These are phyloP conservation scores for Apiospora marii DNA, from an alignment of 2,329 filamentous ascomycete genomes.

Conservation along the genomic window DNA sequence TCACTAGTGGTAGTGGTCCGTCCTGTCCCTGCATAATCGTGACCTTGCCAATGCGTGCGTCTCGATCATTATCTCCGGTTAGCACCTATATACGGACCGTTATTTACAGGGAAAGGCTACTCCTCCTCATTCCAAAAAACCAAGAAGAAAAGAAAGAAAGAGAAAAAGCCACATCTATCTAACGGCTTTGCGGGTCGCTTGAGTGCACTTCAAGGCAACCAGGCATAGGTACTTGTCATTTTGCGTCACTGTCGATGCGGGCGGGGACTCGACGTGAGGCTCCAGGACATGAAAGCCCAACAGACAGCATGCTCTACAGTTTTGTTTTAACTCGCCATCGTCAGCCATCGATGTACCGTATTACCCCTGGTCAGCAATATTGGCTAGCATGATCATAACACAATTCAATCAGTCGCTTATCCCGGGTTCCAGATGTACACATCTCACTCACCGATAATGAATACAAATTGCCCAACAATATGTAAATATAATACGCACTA, in stretches of 20 bases:
- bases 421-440: neutral
- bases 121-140: neutral
- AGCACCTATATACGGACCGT: neutral
- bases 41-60: neutral
- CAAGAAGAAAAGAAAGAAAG: too few species aligned
- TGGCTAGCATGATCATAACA: neutral
- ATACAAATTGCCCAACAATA: neutral
- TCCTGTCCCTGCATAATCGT: constrained; percentile 9
- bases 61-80: constrained; percentile 10
- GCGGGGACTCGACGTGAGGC: constrained; percentile 1
- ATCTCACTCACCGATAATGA: constrained; percentile 1
- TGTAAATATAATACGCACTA: neutral
- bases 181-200: constrained; percentile 10
- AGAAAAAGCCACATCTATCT: neutral
- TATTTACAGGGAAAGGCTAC: neutral
- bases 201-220: neutral
- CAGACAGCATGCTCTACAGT: neutral
- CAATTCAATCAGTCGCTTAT: neutral
- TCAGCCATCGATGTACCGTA: neutral
- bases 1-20: neutral
- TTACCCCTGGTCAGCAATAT: neutral
- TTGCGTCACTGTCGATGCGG: neutral
- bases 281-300: neutral
- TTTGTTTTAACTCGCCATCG: neutral
- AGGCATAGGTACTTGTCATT: neutral